A percentile compares a stretch with the other conserved stretches of the same genome.
Conservation (phyloP, 176 grass and related monocot genomes). For the Juncus inflexus region DNA sequence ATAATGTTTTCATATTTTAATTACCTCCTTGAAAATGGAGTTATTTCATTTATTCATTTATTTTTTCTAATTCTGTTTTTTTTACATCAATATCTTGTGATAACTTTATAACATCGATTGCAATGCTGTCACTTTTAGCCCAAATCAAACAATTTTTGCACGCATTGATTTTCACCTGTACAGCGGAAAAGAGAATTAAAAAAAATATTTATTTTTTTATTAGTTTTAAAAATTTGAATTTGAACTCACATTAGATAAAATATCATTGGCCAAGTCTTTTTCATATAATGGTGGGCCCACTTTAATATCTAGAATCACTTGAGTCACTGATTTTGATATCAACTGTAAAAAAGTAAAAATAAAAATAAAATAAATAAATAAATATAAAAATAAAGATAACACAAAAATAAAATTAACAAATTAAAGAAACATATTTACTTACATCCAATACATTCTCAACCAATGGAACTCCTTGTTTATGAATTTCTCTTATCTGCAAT, state of each 20-base stretch:
- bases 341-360: constrained; percentile 39
- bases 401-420: background rate
- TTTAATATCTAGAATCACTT: constrained; percentile 90
- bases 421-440: constrained; percentile 21
- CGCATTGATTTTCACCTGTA: constrained; percentile 52
- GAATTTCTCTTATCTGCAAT: constrained; percentile 43
- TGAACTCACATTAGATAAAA: constrained; percentile 73
- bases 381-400: background rate
- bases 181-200: constrained; percentile 10
- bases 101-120: constrained; percentile 54
- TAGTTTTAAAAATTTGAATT: background rate
- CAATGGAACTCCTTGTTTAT: constrained; percentile 43
- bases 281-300: constrained; percentile 71
- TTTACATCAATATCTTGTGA: constrained; percentile 57
- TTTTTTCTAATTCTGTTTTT: constrained; percentile 1
- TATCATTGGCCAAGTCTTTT: constrained; percentile 53
- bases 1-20: background rate
- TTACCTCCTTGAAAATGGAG: background rate
- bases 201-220: constrained; percentile 13
- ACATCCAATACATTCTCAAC: constrained; percentile 59
- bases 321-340: constrained; percentile 53
- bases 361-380: background rate
- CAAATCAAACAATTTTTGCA: constrained; percentile 70
- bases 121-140: constrained; percentile 70
- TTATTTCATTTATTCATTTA: background rate